These are phyloP conservation scores for Larix kaempferi DNA, from an alignment of 75 land plant species.

Conservation along the genomic window DNA sequence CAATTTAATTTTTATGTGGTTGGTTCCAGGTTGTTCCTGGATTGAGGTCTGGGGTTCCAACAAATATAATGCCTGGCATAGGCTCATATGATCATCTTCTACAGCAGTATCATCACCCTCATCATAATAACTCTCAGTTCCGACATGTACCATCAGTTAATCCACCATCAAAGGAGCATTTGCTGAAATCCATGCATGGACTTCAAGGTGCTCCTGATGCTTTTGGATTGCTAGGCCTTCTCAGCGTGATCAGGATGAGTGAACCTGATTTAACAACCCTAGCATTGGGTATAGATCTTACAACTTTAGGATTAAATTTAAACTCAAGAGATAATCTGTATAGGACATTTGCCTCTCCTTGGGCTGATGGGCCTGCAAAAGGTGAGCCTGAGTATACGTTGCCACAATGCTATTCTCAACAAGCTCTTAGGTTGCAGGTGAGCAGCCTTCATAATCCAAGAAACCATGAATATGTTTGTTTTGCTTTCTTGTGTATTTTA, in stretches of 20 bases:
- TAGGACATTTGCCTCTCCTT: slow-evolving; percentile 56
- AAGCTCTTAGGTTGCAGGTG: slow-evolving; percentile 45
- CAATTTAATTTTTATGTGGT: neutral
- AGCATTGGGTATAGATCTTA: slow-evolving; percentile 56
- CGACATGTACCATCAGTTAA: slow-evolving; percentile 21
- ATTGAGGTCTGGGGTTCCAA: slow-evolving; percentile 49
- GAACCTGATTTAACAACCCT: slow-evolving; percentile 49
- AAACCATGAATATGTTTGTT: neutral
- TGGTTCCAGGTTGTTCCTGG: slow-evolving; percentile 20
- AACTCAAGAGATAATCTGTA: slow-evolving; percentile 54
- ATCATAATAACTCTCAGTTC: slow-evolving; percentile 29
- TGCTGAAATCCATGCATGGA: slow-evolving; percentile 18
- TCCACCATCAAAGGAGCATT: slow-evolving; percentile 17
- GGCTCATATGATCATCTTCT: slow-evolving; percentile 81
- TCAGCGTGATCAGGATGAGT: slow-evolving; percentile 51
- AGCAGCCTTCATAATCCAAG: neutral
- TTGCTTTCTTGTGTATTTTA: neutral
- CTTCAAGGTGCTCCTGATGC: slow-evolving; percentile 21
- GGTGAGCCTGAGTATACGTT: slow-evolving; percentile 54
- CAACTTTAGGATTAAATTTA: slow-evolving; percentile 51
- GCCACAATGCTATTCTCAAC: slow-evolving; percentile 45
- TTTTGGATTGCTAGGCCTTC: slow-evolving; percentile 51
- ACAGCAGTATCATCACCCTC: slow-evolving; percentile 31
- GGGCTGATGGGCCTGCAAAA: slow-evolving; percentile 56
- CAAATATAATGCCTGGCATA: slow-evolving; percentile 47